Base-by-base conservation (phyloP, 441 rosid genomes). In the Aquilaria agallochum region DNA sequence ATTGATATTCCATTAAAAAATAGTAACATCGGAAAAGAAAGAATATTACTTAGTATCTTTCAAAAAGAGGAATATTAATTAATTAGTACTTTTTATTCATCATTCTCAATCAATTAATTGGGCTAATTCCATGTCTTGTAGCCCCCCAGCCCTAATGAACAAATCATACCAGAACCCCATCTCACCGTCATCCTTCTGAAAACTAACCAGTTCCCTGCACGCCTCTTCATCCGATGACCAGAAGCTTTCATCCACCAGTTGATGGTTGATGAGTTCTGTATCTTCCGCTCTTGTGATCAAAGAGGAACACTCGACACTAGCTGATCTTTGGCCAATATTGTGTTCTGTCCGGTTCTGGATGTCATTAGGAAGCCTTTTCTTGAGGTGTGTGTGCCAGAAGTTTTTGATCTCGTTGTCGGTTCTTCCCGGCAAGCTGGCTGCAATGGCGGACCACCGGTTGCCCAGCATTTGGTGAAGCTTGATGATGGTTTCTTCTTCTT, bases 341-440 rank as follows among this genome's bases (percentile, higher is more conserved):
- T 30, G 30, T 9, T 45, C 13, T 20, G 58, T 32, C 4, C 60
- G 58, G 9, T 51, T 32, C 7, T 36, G 42, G 42, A 36, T 1
- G 7, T 36, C 42, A 36, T 36, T 3, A 36, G 42, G 6, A 5
- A 36, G 10, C 62, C 70, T 66, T 50, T 82, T 82, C 80, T 82
- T 82, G 51, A 79, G 32, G 63, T 65, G 80, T 12, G 77, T 57
- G 45, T 77, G 83, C 83, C 86, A 78, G 27, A 63, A 68, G 30
- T 81, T 81, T 60, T 81, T 81, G 31, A 81, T 74, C 53, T 79
- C 83, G 30, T 76, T 79, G 49, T 79, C 87, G 2, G 80, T 79
- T 62, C 82, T 61, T 47, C 87, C 83, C 2, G 80, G 77, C 51
- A 82, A 65, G 2, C 33, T 82, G 31, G 76, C 69, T 11, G 82